Conservation (phyloP, 2,329 filamentous ascomycete species). For the Annulohypoxylon truncatum region DNA sequence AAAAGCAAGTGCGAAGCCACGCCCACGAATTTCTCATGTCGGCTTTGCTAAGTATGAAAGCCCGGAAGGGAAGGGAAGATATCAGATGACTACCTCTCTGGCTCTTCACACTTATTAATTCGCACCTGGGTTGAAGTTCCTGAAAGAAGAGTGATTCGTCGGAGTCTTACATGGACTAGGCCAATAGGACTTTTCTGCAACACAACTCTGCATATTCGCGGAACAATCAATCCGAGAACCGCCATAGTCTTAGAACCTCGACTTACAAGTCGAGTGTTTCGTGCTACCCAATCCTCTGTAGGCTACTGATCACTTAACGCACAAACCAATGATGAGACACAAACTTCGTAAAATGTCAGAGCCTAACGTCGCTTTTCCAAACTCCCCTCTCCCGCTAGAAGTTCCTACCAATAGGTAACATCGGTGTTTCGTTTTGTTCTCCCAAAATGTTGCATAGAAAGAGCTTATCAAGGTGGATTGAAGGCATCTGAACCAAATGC, state of each 20-base stretch:
- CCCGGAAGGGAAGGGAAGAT: no score
- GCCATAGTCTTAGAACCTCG: no score
- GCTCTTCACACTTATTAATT: not conserved
- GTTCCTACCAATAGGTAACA: not conserved
- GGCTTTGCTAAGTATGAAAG: no score
- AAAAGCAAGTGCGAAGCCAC: not conserved
- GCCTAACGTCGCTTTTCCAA: not conserved
- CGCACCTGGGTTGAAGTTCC: not conserved
- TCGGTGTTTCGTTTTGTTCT: not conserved
- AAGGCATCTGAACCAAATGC: not conserved
- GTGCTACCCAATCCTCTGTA: no score
- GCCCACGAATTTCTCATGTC: no score
- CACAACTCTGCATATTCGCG: not conserved
- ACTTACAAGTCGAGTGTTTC: no score
- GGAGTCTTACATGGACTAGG: not conserved
- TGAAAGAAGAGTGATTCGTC: not conserved
- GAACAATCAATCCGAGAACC: not conserved
- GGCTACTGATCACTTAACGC: no score
- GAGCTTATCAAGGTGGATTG: not conserved
- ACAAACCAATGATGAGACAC: no score
- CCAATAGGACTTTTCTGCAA: not conserved
- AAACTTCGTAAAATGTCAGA: no score
- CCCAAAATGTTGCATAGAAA: not conserved
- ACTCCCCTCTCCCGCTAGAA: not conserved
- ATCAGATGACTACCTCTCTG: no score